Conservation (phyloP, 192 early-diverging fungal genomes). For the Rhizophagus clarus region DNA sequence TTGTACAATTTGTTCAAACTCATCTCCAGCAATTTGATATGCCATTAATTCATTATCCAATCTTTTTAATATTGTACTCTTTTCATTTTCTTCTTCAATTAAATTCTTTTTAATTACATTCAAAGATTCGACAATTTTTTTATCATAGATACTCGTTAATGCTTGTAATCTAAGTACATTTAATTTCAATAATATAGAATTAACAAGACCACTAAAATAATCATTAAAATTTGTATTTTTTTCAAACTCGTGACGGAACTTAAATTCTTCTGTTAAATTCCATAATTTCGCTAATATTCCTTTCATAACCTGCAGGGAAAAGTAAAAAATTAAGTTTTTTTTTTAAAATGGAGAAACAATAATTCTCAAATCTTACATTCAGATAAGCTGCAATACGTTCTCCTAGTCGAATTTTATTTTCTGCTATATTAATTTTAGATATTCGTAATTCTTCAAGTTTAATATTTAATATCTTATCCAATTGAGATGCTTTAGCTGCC, state of each 20-base stretch:
- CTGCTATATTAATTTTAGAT: not conserved
- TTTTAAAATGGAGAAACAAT: not conserved
- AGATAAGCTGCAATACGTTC: not conserved
- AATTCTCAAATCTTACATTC: not conserved
- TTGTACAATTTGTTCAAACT: conserved; percentile 24
- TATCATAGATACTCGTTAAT: not conserved
- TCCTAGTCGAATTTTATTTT: not conserved
- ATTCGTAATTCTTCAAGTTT: not conserved
- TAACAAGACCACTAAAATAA: conserved; percentile 5
- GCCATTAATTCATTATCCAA: not conserved
- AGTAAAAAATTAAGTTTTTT: not conserved
- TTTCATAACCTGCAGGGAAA: not conserved
- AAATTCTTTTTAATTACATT: conserved; percentile 1
- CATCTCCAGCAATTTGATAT: conserved; percentile 2
- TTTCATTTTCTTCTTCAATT: not conserved
- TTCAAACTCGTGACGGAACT: conserved; percentile 3
- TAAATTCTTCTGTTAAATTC: conserved; percentile 20
- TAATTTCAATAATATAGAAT: not conserved
- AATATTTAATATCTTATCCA: not conserved
- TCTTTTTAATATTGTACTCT: not conserved
- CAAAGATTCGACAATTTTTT: not conserved
- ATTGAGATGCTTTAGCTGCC: not conserved
- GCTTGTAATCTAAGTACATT: conserved; percentile 5
- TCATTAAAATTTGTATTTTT: conserved; percentile 19
- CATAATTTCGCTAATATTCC: conserved; percentile 3